Evolutionary conservation across 208 protist genomes (phyloP).

Genomic region (Crithidia sp.): DNA sequence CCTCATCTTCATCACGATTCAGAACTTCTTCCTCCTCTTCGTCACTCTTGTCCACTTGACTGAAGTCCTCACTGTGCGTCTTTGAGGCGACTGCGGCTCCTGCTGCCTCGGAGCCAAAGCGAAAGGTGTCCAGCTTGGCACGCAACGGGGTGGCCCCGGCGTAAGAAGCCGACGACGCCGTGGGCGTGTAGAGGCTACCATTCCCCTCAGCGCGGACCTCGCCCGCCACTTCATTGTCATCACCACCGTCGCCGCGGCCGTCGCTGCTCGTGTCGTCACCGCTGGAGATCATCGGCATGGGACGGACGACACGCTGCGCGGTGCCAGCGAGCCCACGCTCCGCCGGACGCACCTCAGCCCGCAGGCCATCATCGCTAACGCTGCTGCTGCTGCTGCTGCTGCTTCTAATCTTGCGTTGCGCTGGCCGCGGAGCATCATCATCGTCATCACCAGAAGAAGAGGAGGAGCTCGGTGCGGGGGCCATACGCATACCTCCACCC

Average conservation of each 20-base stretch:
- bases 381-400: not conserved
- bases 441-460: not conserved
- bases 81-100: not conserved
- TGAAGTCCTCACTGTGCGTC: not conserved
- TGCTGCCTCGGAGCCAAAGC: not conserved
- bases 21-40: slow-evolving; percentile 5
- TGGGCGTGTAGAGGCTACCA: not conserved
- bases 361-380: not conserved
- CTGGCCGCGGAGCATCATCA: not conserved
- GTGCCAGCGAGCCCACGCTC: too few species aligned
- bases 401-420: not conserved
- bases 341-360: too few species aligned
- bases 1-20: not conserved
- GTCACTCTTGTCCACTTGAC: not conserved
- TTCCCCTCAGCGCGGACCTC: not conserved
- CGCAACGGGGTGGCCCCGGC: not conserved
- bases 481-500: slow-evolving; percentile 4
- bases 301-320: not conserved
- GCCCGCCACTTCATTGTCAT: not conserved
- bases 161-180: not conserved
- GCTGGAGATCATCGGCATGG: slow-evolving; percentile 13
- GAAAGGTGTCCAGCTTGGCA: not conserved
- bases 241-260: not conserved
- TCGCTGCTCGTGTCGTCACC: not conserved
- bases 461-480: slow-evolving; percentile 10